These are phyloP conservation scores for Phytophthora niederhauseri DNA, from an alignment of 352 stramenopile species.

Conservation along the genomic window DNA sequence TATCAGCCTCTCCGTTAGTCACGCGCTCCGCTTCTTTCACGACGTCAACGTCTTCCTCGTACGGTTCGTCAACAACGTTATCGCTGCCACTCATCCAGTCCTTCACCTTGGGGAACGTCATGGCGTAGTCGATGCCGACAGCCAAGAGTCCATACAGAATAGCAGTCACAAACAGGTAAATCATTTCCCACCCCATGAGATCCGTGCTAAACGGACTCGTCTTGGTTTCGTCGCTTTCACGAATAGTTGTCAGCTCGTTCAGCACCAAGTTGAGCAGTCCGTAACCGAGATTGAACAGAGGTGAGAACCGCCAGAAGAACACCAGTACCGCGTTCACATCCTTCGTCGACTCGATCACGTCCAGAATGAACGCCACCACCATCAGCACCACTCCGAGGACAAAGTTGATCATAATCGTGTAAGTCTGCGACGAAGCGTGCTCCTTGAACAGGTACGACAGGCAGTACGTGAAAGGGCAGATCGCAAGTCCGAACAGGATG, in stretches of 20 bases:
- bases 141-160: conserved; percentile 37
- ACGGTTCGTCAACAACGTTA: conserved; percentile 30
- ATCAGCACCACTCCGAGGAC: conserved; percentile 65
- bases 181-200: conserved; percentile 65
- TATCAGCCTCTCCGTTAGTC: conserved; percentile 33
- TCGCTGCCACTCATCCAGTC: conserved; percentile 41
- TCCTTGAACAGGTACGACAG: conserved; percentile 74
- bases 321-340: conserved; percentile 56
- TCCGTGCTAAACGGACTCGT: conserved; percentile 62
- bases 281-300: conserved; percentile 62
- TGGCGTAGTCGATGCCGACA: conserved; percentile 48
- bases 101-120: conserved; percentile 44
- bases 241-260: conserved; percentile 40
- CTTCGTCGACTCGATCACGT: conserved; percentile 53
- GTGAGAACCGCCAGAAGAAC: conserved; percentile 79
- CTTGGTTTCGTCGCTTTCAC: conserved; percentile 41
- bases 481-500: conserved; percentile 60
- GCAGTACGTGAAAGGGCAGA: conserved; percentile 73
- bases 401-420: conserved; percentile 78
- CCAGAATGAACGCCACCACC: conserved; percentile 60
- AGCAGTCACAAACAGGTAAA: conserved; percentile 50
- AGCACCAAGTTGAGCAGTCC: conserved; percentile 48
- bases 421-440: conserved; percentile 68
- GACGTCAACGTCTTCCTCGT: conserved; percentile 55
- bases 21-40: conserved; percentile 45